Base-by-base conservation (phyloP, 495 filamentous ascomycete species). In the Entonaema liquescens region DNA sequence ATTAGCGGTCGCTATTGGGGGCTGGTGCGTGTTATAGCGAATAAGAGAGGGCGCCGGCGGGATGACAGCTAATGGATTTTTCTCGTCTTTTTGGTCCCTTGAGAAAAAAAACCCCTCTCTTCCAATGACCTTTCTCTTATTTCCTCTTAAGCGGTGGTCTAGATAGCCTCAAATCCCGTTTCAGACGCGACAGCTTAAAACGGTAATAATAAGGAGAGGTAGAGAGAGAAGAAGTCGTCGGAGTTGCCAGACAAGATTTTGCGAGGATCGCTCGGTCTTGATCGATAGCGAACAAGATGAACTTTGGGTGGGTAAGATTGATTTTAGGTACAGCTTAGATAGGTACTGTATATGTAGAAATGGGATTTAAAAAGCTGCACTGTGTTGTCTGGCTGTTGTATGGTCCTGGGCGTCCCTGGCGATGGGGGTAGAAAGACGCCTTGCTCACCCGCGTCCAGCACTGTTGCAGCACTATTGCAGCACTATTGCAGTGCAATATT, bases 1-100 rank as follows among this genome's bases (percentile, higher is more conserved):
- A 70, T 28, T 63, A 61, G 55, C 53, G 35, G 61, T 62, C 42
- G 50, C 69, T 69, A 65, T 70, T 67, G 71, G 71, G 67, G 71
- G 71, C 67, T 74, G 71, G 71, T 74, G 21, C 55, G 35, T 21
- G n/a, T 59, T 15, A 38, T 54, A 63, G 52, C 66, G 66, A 74
- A 74, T 74, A 38, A 70, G 65, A 65, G 12, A 42, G 19, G 23
- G 57, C 50, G 42, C 54, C 67, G 5, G 47, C 15, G 19, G 67
- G 67, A 70, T 62, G 62, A 61, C 55, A 64, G 56, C 35, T 47
- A 40, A 67, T 42, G 44, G 28, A 55, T 33, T 49, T 49, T 62
- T 47, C 11, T 58, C 29, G 52, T 35, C 19, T 52, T 17, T 33
- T 47, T 57, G 15, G 8, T 42, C 42, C 35, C 47, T 60, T 63